phyloP scores from a whole-genome alignment of 495 filamentous ascomycete species.

The Hyphodiscus hymeniophilus region DNA sequence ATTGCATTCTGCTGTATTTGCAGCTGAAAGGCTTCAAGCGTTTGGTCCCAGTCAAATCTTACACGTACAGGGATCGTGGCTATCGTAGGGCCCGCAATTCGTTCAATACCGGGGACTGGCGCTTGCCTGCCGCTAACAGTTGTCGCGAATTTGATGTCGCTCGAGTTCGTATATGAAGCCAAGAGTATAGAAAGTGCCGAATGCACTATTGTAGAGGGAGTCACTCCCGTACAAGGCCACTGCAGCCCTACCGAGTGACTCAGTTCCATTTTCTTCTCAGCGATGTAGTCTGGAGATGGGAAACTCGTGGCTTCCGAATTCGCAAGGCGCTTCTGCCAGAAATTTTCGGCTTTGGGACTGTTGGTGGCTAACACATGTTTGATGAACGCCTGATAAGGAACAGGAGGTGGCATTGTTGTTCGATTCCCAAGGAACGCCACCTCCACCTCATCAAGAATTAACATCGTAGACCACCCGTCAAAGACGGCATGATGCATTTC shows the following conservation, averaged over 20 bases:
- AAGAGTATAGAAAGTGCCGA: not conserved
- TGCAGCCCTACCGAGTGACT: not conserved
- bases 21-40: slow-evolving; percentile 40
- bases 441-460: slow-evolving; percentile 16
- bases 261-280: not conserved
- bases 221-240: not conserved
- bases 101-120: not conserved
- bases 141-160: slow-evolving; percentile 37
- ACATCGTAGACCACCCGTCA: slow-evolving; percentile 57
- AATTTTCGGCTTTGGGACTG: not conserved
- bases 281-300: not conserved
- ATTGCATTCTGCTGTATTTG: slow-evolving; percentile 47
- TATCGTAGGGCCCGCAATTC: not conserved
- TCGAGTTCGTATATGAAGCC: not conserved
- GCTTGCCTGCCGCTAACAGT: not conserved
- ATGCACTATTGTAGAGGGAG: not conserved
- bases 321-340: not conserved
- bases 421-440: too few species aligned
- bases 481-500: slow-evolving; percentile 62
- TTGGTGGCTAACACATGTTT: not conserved
- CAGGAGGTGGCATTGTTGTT: too few species aligned
- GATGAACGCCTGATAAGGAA: not conserved
- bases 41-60: slow-evolving; percentile 50
- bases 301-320: not conserved
- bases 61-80: not conserved